Percentiles rank a stretch among this genome's conserved stretches.
These are phyloP conservation scores for Kockiozyma suomiensis DNA, from an alignment of 805 yeast species.

Conservation along the genomic window DNA sequence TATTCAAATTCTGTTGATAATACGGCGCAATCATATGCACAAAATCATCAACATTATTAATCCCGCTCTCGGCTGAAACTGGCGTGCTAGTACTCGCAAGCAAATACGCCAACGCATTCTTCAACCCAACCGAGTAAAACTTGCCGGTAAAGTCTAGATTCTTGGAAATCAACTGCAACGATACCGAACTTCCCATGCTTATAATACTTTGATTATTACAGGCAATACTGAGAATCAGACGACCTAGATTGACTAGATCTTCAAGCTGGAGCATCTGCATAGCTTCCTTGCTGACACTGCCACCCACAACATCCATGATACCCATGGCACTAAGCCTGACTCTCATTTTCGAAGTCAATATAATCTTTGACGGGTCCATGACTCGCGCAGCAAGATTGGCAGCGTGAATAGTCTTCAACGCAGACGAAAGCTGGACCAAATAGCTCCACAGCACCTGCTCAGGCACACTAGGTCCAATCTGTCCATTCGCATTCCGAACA, in stretches of 20 bases:
- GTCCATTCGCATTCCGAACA: slow-evolving; percentile 43
- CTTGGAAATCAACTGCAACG: slow-evolving; percentile 13
- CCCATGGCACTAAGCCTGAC: slow-evolving; percentile 74
- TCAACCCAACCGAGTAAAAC: slow-evolving; percentile 23
- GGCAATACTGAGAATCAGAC: slow-evolving; percentile 59
- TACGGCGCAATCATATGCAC: slow-evolving; percentile 38
- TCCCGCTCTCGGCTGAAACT: slow-evolving; percentile 10
- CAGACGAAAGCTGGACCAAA: slow-evolving; percentile 71
- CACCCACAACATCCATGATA: slow-evolving; percentile 60
- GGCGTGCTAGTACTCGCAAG: slow-evolving; percentile 5
- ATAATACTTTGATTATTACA: slow-evolving; percentile 14
- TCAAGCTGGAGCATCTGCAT: slow-evolving; percentile 48
- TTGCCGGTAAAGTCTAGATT: slow-evolving; percentile 18
- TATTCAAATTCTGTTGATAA: slow-evolving; percentile 35
- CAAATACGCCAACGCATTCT: slow-evolving; percentile 21
- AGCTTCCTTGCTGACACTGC: slow-evolving; percentile 36
- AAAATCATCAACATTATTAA: slow-evolving; percentile 34
- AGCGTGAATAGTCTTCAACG: slow-evolving; percentile 65
- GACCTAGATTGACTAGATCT: slow-evolving; percentile 65
- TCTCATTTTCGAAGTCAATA: slow-evolving; percentile 72
- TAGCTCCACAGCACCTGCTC: slow-evolving; percentile 76
- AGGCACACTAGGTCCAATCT: slow-evolving; percentile 47
- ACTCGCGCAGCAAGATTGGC: slow-evolving; percentile 65
- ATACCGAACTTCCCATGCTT: neutral
- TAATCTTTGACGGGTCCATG: slow-evolving; percentile 65